Base-by-base conservation (phyloP, 371 early-diverging fungal species). In the Smittium culicis region DNA sequence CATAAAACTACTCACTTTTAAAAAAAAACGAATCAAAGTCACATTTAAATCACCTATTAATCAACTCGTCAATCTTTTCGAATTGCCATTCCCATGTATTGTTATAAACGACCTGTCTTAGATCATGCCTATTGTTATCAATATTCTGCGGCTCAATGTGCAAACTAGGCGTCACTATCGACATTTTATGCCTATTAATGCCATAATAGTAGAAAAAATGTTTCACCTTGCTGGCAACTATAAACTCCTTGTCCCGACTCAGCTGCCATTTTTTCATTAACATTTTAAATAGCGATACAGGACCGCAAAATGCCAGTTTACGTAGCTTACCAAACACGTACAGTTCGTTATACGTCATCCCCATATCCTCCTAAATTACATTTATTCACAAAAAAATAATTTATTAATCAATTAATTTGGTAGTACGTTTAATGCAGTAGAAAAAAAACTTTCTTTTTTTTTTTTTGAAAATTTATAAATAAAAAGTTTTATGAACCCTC, bases 141-240 rank as follows among this genome's bases (percentile, higher is more conserved):
- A 96, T 92, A 45, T 89, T 88, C 74, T 97, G 95, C 0, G 88
- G 82, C 68, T 94, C 93, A 35, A 94, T 93, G 69, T 98, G 98
- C 77, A 94, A 95, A 0, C 92, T 82, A 0, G 99, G 99, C 2
- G 99, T 96, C 25, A 97, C 70, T 0, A 93, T 90, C 5, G 97
- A 95, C 82, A 95, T 84, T 79, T 98, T 98, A 84, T 98, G 99
- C 34, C 99, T 85, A 79, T 98, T 98, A 70, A 97, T 92, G 5
- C 94, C 82, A 72, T 96, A 96, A 77, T 84, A 98, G 69, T 86
- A 89, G 78, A 94, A 97, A 79, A 98, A 97, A 2, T 84, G 82
- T 77, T 95, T 96, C 65, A 98, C 96, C 70, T 94, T 93, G 35
- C 75, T 80, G 0, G 91, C 94, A 67, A 95, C 80, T 79, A 89